Conservation (phyloP, 148 eudicot species). For the Rhododendron griersonianum region DNA sequence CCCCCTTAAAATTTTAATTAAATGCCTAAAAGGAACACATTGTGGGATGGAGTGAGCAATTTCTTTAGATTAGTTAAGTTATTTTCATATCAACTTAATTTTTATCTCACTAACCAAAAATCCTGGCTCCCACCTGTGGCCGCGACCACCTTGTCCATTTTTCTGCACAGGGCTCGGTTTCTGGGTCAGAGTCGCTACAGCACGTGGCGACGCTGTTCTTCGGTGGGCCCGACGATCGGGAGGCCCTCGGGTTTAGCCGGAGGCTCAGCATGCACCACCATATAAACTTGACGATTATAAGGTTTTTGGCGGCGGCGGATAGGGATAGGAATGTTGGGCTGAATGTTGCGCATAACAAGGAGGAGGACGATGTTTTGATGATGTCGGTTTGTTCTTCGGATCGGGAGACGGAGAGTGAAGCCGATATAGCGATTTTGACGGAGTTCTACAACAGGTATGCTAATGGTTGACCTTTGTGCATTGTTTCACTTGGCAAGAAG, state of each 20-base stretch:
- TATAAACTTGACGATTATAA: slow-evolving; percentile 60
- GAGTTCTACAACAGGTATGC: slow-evolving; percentile 72
- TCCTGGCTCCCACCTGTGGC: not conserved
- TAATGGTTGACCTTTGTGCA: not conserved
- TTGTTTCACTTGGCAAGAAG: not conserved
- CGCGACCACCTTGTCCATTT: not conserved
- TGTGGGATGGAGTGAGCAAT: not conserved
- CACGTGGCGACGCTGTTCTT: slow-evolving; percentile 78
- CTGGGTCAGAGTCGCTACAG: slow-evolving; percentile 43
- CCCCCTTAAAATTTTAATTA: not conserved
- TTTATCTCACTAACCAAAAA: not conserved
- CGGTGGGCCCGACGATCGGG: slow-evolving; percentile 95
- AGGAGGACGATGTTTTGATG: slow-evolving; percentile 68
- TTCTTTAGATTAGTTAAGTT: not conserved
- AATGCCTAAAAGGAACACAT: not conserved
- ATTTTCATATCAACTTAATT: not conserved
- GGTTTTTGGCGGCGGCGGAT: slow-evolving; percentile 47
- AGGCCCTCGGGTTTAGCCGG: slow-evolving; percentile 74
- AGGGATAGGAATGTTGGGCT: slow-evolving; percentile 32
- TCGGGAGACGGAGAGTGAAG: slow-evolving; percentile 50
- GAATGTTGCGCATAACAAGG: slow-evolving; percentile 44
- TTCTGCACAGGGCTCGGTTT: slow-evolving; percentile 6
- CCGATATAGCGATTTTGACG: slow-evolving; percentile 57
- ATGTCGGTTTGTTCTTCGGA: slow-evolving; percentile 43
- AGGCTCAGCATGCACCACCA: slow-evolving; percentile 64